A percentile compares a stretch with the other conserved stretches of the same genome.
Conservation (phyloP, 2,329 filamentous ascomycete genomes). For the Exophiala dermatitidis region DNA sequence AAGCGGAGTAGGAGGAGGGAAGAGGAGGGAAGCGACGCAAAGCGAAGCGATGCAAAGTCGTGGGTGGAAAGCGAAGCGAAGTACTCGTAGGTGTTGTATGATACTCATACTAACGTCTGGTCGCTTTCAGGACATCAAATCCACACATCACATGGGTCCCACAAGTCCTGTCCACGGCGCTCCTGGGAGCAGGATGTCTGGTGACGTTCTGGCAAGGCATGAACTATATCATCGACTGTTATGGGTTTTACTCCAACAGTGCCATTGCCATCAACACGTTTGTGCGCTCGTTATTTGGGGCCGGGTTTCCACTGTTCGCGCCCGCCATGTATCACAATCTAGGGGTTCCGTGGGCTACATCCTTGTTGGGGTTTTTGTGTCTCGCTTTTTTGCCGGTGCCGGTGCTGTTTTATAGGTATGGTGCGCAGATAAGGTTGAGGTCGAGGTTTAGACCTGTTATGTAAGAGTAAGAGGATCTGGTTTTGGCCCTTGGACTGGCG, state of each 20-base stretch:
- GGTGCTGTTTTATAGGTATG: constrained; percentile 44
- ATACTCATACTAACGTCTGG: not conserved
- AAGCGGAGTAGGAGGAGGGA: too few species aligned
- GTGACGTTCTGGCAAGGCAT: constrained; percentile 41
- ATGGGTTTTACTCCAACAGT: constrained; percentile 36
- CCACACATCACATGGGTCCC: constrained; percentile 39
- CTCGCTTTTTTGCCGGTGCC: constrained; percentile 42
- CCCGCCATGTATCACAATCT: constrained; percentile 34
- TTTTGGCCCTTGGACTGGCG: not conserved
- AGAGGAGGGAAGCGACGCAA: too few species aligned
- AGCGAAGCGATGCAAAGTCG: too few species aligned
- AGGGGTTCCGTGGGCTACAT: constrained; percentile 37
- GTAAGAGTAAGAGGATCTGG: not conserved
- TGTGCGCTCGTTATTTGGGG: constrained; percentile 32
- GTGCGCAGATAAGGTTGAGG: constrained; percentile 38
- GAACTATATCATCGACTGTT: constrained; percentile 40
- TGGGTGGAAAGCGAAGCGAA: too few species aligned
- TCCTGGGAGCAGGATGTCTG: constrained; percentile 39
- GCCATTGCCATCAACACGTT: constrained; percentile 37
- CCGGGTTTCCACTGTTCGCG: constrained; percentile 30
- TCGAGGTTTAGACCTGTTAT: constrained; percentile 34
- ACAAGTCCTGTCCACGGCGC: constrained; percentile 38
- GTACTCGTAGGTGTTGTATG: too few species aligned
- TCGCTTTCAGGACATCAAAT: constrained; percentile 30
- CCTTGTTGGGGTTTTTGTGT: constrained; percentile 35